A percentile compares a stretch with the other conserved stretches of the same genome.
These are phyloP conservation scores for Pezicula carpinea DNA, from an alignment of 2,329 filamentous ascomycete genomes.

Conservation along the genomic window DNA sequence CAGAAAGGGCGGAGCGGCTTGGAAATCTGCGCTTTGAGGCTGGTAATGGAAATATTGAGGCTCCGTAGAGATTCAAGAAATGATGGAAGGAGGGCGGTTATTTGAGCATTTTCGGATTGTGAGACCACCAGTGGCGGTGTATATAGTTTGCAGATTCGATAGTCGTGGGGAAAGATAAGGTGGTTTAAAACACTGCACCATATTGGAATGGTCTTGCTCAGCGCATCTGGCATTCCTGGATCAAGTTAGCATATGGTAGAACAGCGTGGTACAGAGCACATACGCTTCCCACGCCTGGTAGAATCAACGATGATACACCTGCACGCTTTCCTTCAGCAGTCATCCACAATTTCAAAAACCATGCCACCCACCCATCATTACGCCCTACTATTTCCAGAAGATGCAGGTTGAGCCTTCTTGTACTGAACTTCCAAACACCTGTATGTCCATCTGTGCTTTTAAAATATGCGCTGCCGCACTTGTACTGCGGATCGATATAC, in stretches of 20 bases:
- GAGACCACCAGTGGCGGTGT: slow-evolving; percentile 71
- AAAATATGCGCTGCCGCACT: slow-evolving; percentile 80
- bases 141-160: slow-evolving; percentile 48
- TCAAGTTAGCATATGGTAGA: slow-evolving; percentile 13
- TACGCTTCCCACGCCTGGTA: slow-evolving; percentile 82
- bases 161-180: slow-evolving; percentile 61
- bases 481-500: slow-evolving; percentile 69
- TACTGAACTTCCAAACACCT: slow-evolving; percentile 86
- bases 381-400: slow-evolving; percentile 63
- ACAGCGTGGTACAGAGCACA: slow-evolving; percentile 21
- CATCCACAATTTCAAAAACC: neutral
- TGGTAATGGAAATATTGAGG: slow-evolving; percentile 55
- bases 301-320: slow-evolving; percentile 86
- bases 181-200: slow-evolving; percentile 88
- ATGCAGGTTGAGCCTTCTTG: slow-evolving; percentile 78
- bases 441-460: slow-evolving; percentile 97
- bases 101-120: slow-evolving; percentile 74
- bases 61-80: slow-evolving; percentile 50
- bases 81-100: slow-evolving; percentile 47
- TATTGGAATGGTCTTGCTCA: slow-evolving; percentile 89
- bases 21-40: slow-evolving; percentile 50
- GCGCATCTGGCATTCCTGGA: slow-evolving; percentile 81
- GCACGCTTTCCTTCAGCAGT: slow-evolving; percentile 3
- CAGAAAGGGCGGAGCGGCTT: slow-evolving; percentile 77
- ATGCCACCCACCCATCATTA: slow-evolving; percentile 57